Evolutionary conservation across 805 yeast species (phyloP), one percentile per base, ranked within the genome.

Genomic region (Monosporozyma aerobia): DNA sequence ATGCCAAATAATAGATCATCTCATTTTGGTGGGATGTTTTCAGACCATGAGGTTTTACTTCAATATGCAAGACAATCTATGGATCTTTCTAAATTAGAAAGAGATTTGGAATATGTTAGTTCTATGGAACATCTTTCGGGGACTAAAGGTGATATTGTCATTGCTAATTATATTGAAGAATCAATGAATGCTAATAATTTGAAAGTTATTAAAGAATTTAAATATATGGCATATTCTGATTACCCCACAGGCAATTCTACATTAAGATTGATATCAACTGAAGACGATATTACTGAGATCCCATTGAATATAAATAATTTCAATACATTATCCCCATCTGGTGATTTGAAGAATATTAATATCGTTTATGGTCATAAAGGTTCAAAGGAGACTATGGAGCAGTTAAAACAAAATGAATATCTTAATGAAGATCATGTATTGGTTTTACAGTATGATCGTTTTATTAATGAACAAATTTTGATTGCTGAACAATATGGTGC

Each of bases 101-200:
- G 79, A 47, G 81, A 83, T 56, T 62, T 85, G 53, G 85, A 86
- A 58, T 87, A 87, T 60, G 63, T 89, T 25, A 81, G 90, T 29
- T 78, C 86, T 7, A 80, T 89, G 81, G 89, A 96, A 2, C 97
- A 90, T 64, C 69, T 85, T 57, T 81, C 97, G 0, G 98, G 98
- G 3, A 84, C 97, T 2, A 78, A 81, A 14, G 98, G 96, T 19
- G 97, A 89, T 65, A 68, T 81, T 54, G 77, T 92, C 0, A 69
- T 90, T 39, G 83, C 89, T 1, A 74, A 77, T 53, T 89, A 83
- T 63, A 73, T 90, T 14, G 74, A 79, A 54, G 77, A 77, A 25
- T 78, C 79, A 48, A 80, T 86, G 68, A 64, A 68, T 23, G 76
- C 80, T 50, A 79, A 82, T 56, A 86, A 87, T 1, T 55, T 90